Conservation (phyloP, 1,139 yeast species). For the Kodamaea sp. region DNA sequence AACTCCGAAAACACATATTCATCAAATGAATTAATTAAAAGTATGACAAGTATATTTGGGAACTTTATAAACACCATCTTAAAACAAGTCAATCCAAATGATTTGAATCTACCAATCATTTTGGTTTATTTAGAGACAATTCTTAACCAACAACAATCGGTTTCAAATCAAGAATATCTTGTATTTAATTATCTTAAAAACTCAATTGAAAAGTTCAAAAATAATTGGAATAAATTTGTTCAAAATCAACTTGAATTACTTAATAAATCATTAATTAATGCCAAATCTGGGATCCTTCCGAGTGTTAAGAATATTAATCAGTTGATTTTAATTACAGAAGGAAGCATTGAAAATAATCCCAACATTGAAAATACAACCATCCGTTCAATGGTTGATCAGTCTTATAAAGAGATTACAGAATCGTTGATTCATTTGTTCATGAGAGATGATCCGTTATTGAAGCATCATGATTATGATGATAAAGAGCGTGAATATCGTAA, state of each 20-base stretch:
- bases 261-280: slow-evolving; percentile 45
- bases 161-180: slow-evolving; percentile 65
- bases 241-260: slow-evolving; percentile 52
- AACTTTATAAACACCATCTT: slow-evolving; percentile 36
- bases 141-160: slow-evolving; percentile 24
- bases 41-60: slow-evolving; percentile 56
- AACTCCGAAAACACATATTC: slow-evolving; percentile 36
- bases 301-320: slow-evolving; percentile 34
- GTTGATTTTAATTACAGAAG: slow-evolving; percentile 33
- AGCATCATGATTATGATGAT: slow-evolving; percentile 48
- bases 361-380: slow-evolving; percentile 24
- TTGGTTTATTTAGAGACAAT: slow-evolving; percentile 40
- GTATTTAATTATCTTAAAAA: slow-evolving; percentile 48
- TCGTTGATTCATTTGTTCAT: slow-evolving; percentile 36
- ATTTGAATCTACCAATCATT: slow-evolving; percentile 35
- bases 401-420: slow-evolving; percentile 39
- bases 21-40: slow-evolving; percentile 44
- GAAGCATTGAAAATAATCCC: slow-evolving; percentile 21
- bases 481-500: slow-evolving; percentile 57
- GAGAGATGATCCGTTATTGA: slow-evolving; percentile 43
- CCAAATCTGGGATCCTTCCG: slow-evolving; percentile 41
- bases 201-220: slow-evolving; percentile 48
- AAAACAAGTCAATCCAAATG: slow-evolving; percentile 38
- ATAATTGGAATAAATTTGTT: slow-evolving; percentile 59
- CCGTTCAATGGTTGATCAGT: slow-evolving; percentile 34